These are phyloP conservation scores for Podospora pseudopauciseta DNA, from an alignment of 495 filamentous ascomycete genomes.

Conservation along the genomic window DNA sequence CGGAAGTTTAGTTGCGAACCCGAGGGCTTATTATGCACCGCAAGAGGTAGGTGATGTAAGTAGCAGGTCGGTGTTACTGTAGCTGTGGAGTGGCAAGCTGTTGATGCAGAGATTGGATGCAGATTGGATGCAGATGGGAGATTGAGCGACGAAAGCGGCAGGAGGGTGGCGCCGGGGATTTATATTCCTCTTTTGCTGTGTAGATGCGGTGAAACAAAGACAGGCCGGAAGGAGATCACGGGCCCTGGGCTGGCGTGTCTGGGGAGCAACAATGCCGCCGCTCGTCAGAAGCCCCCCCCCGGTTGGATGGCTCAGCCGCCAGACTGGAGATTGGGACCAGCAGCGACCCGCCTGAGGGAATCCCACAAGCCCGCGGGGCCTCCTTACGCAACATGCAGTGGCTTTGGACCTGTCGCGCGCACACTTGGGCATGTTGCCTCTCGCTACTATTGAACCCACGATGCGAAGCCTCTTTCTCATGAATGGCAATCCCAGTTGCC, in stretches of 20 bases:
- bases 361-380: too few species aligned
- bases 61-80: neutral
- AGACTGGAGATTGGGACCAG: slow-evolving; percentile 12
- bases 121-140: neutral
- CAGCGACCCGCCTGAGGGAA: neutral
- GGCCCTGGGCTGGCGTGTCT: slow-evolving; percentile 14
- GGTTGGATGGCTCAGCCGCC: slow-evolving; percentile 23
- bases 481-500: neutral
- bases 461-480: slow-evolving; percentile 7
- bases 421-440: slow-evolving; percentile 8
- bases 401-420: too few species aligned
- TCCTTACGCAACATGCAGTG: too few species aligned
- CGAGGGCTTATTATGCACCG: neutral
- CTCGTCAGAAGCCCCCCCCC: slow-evolving; percentile 12
- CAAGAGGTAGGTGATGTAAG: neutral
- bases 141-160: slow-evolving; percentile 17
- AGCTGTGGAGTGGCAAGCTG: neutral
- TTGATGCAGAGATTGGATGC: neutral
- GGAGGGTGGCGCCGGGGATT: slow-evolving; percentile 17
- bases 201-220: slow-evolving; percentile 15
- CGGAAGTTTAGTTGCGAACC: neutral
- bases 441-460: neutral
- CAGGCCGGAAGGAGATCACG: slow-evolving; percentile 20
- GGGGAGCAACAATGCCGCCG: slow-evolving; percentile 18
- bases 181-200: neutral